Conservation (phyloP, 1,284 basidiomycete species). For the Pyrrhoderma lamaoense region DNA sequence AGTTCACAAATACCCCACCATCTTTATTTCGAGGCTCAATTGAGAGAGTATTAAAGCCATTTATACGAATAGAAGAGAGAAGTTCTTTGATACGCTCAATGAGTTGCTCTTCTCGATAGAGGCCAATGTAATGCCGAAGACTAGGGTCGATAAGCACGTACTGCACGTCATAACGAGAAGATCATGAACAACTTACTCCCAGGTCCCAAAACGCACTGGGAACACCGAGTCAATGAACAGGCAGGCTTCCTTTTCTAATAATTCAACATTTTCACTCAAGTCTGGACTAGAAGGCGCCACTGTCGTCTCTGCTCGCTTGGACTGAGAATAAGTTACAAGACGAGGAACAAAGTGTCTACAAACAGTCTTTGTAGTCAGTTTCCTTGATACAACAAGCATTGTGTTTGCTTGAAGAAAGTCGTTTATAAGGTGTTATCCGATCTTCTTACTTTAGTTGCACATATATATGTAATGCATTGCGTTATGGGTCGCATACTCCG, state of each 20-base stretch:
- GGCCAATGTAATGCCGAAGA: conserved; percentile 53
- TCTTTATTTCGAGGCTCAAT: conserved; percentile 66
- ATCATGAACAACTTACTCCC: conserved; percentile 40
- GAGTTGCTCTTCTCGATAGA: conserved; percentile 48
- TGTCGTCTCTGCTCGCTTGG: too few relatives aligned
- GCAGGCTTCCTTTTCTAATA: background rate
- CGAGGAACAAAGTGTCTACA: too few relatives aligned
- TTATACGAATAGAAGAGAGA: conserved; percentile 43
- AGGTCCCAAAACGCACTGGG: conserved; percentile 41
- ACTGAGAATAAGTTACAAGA: too few relatives aligned
- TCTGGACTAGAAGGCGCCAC: too few relatives aligned
- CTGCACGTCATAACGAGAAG: background rate
- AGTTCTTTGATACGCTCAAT: conserved; percentile 40
- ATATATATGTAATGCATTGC: too few relatives aligned
- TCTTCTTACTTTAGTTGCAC: too few relatives aligned
- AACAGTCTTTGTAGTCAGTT: too few relatives aligned
- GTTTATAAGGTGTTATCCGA: too few relatives aligned
- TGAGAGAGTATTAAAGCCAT: conserved; percentile 50
- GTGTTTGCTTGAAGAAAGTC: too few relatives aligned
- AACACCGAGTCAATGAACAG: conserved; percentile 49
- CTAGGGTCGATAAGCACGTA: conserved; percentile 28
- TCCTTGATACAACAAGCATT: too few relatives aligned
- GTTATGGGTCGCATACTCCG: too few relatives aligned
- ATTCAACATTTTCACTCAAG: too few relatives aligned
- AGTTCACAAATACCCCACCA: conserved; percentile 82